Evolutionary conservation across 768 basidiomycete species (phyloP), one percentile per base, ranked within the genome.

Genomic region (Auriscalpium microsporum): DNA sequence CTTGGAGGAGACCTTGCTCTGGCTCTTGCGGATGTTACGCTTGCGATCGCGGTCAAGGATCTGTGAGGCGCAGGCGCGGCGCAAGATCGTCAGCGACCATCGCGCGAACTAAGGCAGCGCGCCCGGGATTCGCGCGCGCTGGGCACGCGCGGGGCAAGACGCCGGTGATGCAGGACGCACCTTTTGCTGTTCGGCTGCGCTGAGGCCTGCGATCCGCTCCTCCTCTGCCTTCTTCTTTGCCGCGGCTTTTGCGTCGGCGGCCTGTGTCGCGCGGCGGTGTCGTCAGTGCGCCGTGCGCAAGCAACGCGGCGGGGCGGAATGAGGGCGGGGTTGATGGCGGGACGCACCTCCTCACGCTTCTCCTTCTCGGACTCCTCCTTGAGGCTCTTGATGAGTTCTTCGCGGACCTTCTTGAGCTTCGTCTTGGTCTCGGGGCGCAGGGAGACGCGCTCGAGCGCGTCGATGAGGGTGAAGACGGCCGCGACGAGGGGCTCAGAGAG

Each of bases 141-240:
- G 47, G 62, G 53, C 10, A 46, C 48, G n/a, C 42, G 37, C 28
- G 28, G 28, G 28, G 28, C 28, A 28, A 28, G 28, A 28, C 28
- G 28, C 28, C 28, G 28, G 28, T 28, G 28, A 28, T 28, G 28
- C 40, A 47, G 49, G 48, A 28, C 28, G 28, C 51, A 84, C 87
- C 82, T 92, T 93, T 74, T 84, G 82, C 73, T 92, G 90, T 62
- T 92, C 89, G 17, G 82, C 78, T 34, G 89, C 77, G 63, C 84
- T 86, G 54, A 93, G 77, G 64, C 81, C 83, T 36, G 86, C 74
- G 44, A 90, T 68, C 60, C 80, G 76, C 57, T 89, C 90, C 60
- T 90, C 78, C 67, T 89, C 87, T 2, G 80, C 82, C 66, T 76
- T 81, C 58, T 81, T 81, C 70, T 88, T 90, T 36, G 82, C 86